Evolutionary conservation across 2,329 filamentous ascomycete genomes (phyloP), one percentile per base, ranked within the genome.

Genomic region (Lasiodiplodia sp.): DNA sequence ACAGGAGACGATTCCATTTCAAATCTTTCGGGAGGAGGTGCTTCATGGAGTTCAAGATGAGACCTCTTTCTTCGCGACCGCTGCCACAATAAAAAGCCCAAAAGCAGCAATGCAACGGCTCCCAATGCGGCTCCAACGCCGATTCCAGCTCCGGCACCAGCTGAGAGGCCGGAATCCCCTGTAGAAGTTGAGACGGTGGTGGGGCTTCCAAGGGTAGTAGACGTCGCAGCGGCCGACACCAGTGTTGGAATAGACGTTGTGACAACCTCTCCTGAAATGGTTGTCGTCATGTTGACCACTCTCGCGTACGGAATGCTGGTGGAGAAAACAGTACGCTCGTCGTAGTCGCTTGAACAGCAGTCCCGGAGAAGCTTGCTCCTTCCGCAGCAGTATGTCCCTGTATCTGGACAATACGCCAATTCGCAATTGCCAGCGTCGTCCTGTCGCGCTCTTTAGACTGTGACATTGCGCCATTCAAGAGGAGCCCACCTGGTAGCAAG

Each of bases 271-370:
- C 49, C 49, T n/a, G 49, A n/a, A 4, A 51, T 51, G 4, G 49
- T 51, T 21, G 49, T 51, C 21, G 49, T 51, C 10, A 51, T 21
- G 23, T 51, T 21, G 16, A 51, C 49, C 10, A 51, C 16, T 51
- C 49, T 51, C 49, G 49, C 49, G n/a, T 51, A 51, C n/a, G 49
- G 49, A 25, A 51, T n/a, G 49, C 18, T 51, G 16, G 49, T 51
- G n/a, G 49, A n/a, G 49, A 51, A 51, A 23, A 51, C 49, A 21
- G 49, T 51, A 10, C 10, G 16, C 49, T 23, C n/a, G n/a, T 51
- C 49, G 49, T n/a, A 23, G 1, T n/a, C 16, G 11, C 23, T 21
- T 1, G 49, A 51, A 21, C 49, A 51, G 8, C 49, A 51, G 16
- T n/a, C 49, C 1, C 18, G 18, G 3, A 51, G 10, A n/a, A n/a